phyloP scores from a whole-genome alignment of 345 rosid species.

The Populus nigra region DNA sequence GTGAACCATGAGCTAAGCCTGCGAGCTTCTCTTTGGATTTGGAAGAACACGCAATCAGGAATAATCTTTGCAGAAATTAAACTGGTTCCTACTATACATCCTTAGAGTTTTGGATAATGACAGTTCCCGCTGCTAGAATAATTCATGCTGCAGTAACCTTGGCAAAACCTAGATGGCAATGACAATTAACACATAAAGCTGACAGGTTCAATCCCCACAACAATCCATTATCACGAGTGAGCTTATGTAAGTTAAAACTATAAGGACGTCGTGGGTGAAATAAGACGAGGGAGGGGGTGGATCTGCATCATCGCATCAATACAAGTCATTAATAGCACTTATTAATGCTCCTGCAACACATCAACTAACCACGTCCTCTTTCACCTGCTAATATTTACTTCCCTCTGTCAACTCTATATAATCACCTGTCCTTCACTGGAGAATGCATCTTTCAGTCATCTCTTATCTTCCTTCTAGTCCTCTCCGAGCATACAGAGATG shows the following conservation, averaged over 20 bases:
- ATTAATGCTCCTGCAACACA: slow-evolving; percentile 65
- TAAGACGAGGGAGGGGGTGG: background rate
- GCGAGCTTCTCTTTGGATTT: background rate
- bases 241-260: background rate
- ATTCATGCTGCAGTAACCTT: background rate
- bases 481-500: slow-evolving; percentile 27
- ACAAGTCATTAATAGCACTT: slow-evolving; percentile 27
- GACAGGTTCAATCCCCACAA: background rate
- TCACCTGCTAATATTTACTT: slow-evolving; percentile 74
- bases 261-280: background rate
- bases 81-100: background rate
- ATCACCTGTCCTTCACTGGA: slow-evolving; percentile 16
- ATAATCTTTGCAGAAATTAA: background rate
- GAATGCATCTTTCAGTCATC: slow-evolving; percentile 8
- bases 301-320: background rate
- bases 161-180: background rate
- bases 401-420: slow-evolving; percentile 29
- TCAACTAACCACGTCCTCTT: slow-evolving; percentile 72
- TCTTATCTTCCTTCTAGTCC: slow-evolving; percentile 1
- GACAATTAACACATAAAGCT: background rate
- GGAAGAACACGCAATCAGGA: background rate
- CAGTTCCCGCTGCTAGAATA: background rate
- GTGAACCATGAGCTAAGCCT: background rate
- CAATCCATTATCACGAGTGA: background rate
- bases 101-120: background rate